phyloP scores from a whole-genome alignment of 1,284 basidiomycete genomes.

The Apiotrichum domesticum region DNA sequence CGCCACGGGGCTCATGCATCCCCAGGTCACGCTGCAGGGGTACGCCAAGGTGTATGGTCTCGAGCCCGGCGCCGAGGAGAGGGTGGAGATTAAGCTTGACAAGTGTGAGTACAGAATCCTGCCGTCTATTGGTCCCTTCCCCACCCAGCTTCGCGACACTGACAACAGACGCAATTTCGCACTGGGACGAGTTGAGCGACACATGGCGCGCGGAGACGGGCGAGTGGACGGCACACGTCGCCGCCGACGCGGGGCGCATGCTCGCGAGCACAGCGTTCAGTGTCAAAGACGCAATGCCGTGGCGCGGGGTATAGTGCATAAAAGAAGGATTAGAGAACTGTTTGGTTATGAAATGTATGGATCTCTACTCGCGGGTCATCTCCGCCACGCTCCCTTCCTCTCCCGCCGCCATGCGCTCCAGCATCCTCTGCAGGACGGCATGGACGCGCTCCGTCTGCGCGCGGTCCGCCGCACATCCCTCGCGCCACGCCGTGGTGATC shows the following conservation, averaged over 20 bases:
- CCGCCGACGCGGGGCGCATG: conserved; percentile 28
- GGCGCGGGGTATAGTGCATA: conserved; percentile 24
- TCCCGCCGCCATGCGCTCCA: too few species aligned
- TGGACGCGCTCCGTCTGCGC: too few species aligned
- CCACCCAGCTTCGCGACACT: neutral
- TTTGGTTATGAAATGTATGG: too few species aligned
- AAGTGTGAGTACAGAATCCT: conserved; percentile 29
- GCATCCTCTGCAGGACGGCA: too few species aligned
- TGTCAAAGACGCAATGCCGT: conserved; percentile 28
- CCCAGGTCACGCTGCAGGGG: conserved; percentile 35
- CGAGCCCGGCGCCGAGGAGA: conserved; percentile 16
- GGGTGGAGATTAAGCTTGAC: conserved; percentile 35
- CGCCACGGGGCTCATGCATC: conserved; percentile 32
- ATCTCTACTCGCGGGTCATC: too few species aligned
- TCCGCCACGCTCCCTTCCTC: too few species aligned
- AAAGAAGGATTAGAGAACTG: too few species aligned
- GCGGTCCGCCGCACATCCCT: conserved; percentile 13
- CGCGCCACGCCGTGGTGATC: conserved; percentile 21
- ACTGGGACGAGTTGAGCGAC: conserved; percentile 42
- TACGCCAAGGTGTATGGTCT: conserved; percentile 14
- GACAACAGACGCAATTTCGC: conserved; percentile 35
- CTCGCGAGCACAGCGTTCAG: conserved; percentile 22
- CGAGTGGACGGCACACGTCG: conserved; percentile 34
- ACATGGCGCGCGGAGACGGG: conserved; percentile 40
- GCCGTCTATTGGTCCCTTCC: too few species aligned